Base-by-base conservation (phyloP, 2,329 filamentous ascomycete species). In the Penicillium glabrum region DNA sequence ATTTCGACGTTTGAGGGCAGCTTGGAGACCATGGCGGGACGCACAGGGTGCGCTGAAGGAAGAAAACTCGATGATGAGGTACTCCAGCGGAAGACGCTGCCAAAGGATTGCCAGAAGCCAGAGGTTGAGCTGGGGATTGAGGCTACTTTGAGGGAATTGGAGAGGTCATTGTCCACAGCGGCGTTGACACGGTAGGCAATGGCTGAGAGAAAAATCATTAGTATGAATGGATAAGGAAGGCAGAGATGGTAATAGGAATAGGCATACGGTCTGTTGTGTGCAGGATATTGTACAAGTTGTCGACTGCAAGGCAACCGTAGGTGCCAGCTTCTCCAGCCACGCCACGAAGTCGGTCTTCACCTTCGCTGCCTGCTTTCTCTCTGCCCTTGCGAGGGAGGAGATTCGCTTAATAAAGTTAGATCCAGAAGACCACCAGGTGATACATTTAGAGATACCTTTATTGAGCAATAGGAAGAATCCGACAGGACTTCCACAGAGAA, bases 251-350 rank as follows among this genome's bases (percentile, higher is more conserved):
- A 13, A n/a, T 10, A 11, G 14, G 19, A n/a, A 19, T n/a, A 14
- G 8, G 61, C 74, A 57, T 71, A 78, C 76, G 86, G 61, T 89
- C 86, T 58, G 87, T 88, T 33, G 84, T 83, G 63, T 89, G 86
- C 70, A 98, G 85, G 61, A 99, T 84, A 68, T 99, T 99, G 80
- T 98, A 99, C 55, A 99, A 84, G 71, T 98, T 99, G 76, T 98
- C 91, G 1, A 98, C 89, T 0, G 93, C 91, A 27, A 98, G 79
- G 72, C 95, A 98, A 19, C 95, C 95, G 72, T 96, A 96, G 6
- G 81, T 85, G 29, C 90, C 92, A 19, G 82, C 82, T 41, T 91
- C 85, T n/a, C 89, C 90, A n/a, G 88, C 89, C 31, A 98, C 83
- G 7, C 81, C 80, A 6, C 82, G 81, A 14, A 81, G 75, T 21